Conservation (phyloP, 2,329 filamentous ascomycete species). For the Pyrenochaeta sp. region DNA sequence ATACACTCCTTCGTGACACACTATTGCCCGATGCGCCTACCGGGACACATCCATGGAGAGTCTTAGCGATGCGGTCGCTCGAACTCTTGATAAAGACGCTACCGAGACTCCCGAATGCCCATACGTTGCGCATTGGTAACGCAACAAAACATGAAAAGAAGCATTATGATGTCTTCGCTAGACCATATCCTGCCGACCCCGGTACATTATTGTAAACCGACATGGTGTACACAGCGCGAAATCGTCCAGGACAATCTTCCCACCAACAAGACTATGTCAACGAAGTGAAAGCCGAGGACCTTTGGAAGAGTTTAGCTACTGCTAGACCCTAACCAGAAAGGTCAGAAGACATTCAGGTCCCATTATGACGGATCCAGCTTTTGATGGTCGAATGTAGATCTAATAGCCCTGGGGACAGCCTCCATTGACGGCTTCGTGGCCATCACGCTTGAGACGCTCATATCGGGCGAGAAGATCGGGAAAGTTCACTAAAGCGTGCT, state of each 20-base stretch:
- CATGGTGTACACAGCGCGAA: background rate
- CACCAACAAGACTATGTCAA: background rate
- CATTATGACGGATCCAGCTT: background rate
- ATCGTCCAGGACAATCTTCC: background rate
- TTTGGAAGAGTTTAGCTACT: background rate
- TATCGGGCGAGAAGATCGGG: conserved; percentile 30
- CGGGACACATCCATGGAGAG: background rate
- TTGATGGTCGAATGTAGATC: background rate
- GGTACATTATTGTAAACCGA: background rate
- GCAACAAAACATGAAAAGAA: conserved; percentile 1
- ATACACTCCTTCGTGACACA: background rate
- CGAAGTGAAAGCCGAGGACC: background rate
- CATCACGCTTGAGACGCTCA: conserved; percentile 26
- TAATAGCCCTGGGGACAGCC: conserved; percentile 28
- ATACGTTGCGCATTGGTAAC: conserved; percentile 1
- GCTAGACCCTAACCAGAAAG: background rate
- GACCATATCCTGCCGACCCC: background rate
- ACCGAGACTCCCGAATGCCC: conserved; percentile 9
- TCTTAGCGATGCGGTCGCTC: background rate
- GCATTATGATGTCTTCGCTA: background rate
- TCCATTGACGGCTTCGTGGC: conserved; percentile 26
- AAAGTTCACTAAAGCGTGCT: conserved; percentile 24
- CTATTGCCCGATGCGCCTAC: background rate
- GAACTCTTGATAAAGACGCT: background rate
- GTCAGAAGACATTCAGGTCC: background rate